Conservation (phyloP, 1,284 basidiomycete genomes). For the Sanghuangporus weigelae region DNA sequence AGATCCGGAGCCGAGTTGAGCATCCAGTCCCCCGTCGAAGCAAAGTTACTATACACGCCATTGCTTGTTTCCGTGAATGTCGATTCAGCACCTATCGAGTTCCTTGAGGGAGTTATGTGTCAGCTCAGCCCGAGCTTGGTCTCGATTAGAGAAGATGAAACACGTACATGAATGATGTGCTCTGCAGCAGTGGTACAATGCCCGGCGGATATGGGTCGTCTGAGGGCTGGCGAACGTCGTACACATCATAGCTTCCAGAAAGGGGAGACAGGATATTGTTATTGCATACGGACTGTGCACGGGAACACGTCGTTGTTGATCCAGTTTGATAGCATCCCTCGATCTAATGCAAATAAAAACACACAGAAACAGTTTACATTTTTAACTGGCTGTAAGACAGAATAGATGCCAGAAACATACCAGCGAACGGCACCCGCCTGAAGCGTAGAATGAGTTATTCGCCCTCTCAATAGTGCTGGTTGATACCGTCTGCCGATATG, state of each 20-base stretch:
- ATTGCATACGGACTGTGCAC: conserved; percentile 53
- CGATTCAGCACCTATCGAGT: conserved; percentile 45
- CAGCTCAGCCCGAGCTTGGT: background rate
- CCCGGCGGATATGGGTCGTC: conserved; percentile 53
- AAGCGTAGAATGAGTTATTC: conserved; percentile 38
- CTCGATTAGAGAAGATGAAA: background rate
- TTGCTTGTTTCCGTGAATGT: conserved; percentile 42
- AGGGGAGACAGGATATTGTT: conserved; percentile 44
- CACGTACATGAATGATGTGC: conserved; percentile 25
- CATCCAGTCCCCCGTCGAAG: conserved; percentile 61
- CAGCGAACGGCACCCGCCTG: conserved; percentile 45
- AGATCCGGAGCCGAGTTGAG: conserved; percentile 47
- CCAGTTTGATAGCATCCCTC: conserved; percentile 43
- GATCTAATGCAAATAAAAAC: conserved; percentile 33
- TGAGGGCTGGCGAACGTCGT: conserved; percentile 45
- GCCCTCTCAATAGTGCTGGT: conserved; percentile 34
- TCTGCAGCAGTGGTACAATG: conserved; percentile 38
- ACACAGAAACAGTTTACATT: background rate
- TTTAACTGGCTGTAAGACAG: background rate
- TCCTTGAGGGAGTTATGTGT: conserved; percentile 1
- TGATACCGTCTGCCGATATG: conserved; percentile 49
- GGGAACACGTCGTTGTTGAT: conserved; percentile 43
- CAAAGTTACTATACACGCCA: conserved; percentile 51
- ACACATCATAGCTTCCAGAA: conserved; percentile 43
- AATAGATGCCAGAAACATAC: conserved; percentile 24